Base-by-base conservation (phyloP, 2,329 filamentous ascomycete genomes). In the Trichoderma koningii region DNA sequence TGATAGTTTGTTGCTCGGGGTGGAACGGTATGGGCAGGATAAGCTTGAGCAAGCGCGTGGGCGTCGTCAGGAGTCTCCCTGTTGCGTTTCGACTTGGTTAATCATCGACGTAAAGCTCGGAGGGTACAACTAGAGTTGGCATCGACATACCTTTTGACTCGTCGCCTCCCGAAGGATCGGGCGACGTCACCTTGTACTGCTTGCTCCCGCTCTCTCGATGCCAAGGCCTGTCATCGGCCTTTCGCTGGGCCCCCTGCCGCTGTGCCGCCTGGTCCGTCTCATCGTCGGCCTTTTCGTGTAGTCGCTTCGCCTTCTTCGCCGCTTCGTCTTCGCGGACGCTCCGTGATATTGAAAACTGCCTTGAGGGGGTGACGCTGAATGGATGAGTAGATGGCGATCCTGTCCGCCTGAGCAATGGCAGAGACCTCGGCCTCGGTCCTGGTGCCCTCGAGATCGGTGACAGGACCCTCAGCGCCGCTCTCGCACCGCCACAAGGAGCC, bases 41-140 rank as follows among this genome's bases (percentile, higher is more conserved):
- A 15, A 96, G 82, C 75, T 95, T 95, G 56, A 96, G 83, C 65
- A 94, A 85, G 2, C 90, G 84, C 0, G 89, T 92, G 0, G 91
- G 91, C 0, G 92, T 96, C 0, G 91, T 93, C 30, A 94, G 78
- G 2, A 96, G 83, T 73, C 92, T 92, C 21, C 91, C 90, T 82
- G 7, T 0, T 19, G 10, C 15, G 23, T 51, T 23, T 7, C 67
- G 48, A n/a, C 21, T 23, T 0, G 10, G 38, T 56, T 26, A 55
- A 10, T 17, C 30, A 10, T n/a, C 28, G 6, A 14, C 51, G 17
- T 23, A 14, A 5, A n/a, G 2, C 10, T 19, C 21, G 4, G 6
- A 4, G 21, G 21, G 21, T 23, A 23, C 21, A 2, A 23, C 7
- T 30, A 5, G 7, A 28, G 6, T 1, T 26, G 2, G 2, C 14